Evolutionary conservation across 164 flowering plant genomes (phyloP).

Genomic region (Pachysandra terminalis): DNA sequence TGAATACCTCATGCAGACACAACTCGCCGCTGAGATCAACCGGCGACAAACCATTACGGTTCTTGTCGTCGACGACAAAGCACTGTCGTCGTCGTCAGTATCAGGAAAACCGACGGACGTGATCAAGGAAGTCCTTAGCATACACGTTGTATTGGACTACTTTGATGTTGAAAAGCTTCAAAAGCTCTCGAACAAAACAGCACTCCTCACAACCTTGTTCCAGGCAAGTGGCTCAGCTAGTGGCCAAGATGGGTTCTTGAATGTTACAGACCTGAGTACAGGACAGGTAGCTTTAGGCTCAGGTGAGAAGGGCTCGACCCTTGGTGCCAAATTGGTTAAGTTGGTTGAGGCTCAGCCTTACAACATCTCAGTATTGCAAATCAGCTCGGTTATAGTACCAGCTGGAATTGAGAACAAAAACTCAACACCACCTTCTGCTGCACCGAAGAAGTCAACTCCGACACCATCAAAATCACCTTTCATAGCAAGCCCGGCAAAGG

Average conservation of each 20-base stretch:
- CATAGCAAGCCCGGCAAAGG: neutral
- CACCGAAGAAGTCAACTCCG: conserved; percentile 7
- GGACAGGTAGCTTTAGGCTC: conserved; percentile 49
- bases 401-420: conserved; percentile 28
- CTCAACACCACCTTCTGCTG: conserved; percentile 12
- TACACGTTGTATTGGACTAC: conserved; percentile 67
- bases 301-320: conserved; percentile 37
- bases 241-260: conserved; percentile 49
- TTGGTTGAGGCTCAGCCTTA: conserved; percentile 44
- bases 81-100: conserved; percentile 22
- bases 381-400: conserved; percentile 38
- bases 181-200: conserved; percentile 23
- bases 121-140: conserved; percentile 35
- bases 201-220: conserved; percentile 50
- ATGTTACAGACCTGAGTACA: conserved; percentile 22
- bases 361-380: conserved; percentile 56
- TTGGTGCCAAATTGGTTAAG: conserved; percentile 31
- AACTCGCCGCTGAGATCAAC: conserved; percentile 46
- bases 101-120: conserved; percentile 27
- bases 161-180: conserved; percentile 44
- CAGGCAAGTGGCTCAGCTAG: conserved; percentile 47
- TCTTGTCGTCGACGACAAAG: conserved; percentile 46
- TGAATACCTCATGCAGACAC: conserved; percentile 41
- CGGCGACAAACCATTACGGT: conserved; percentile 56
- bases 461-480: conserved; percentile 1